Evolutionary conservation across 352 stramenopile species (phyloP).

Genomic region (Hyaloperonospora brassicae): DNA sequence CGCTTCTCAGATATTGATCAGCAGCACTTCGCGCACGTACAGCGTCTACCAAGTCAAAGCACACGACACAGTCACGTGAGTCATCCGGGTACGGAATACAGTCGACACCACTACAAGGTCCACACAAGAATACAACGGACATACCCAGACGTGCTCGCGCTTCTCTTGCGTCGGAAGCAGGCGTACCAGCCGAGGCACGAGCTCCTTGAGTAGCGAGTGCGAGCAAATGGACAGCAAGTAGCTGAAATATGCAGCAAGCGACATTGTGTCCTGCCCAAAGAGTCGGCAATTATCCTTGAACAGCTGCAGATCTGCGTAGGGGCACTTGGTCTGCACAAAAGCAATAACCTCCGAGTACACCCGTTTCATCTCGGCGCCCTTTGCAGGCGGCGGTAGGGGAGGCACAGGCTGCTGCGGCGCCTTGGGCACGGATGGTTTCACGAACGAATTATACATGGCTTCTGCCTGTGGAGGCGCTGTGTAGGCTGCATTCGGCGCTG

Average conservation of each 20-base stretch:
- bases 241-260: conserved; percentile 71
- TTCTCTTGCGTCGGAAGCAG: conserved; percentile 80
- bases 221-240: conserved; percentile 82
- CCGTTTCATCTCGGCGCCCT: conserved; percentile 69
- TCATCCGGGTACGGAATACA: conserved; percentile 6
- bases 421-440: conserved; percentile 29
- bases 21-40: conserved; percentile 41
- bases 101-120: conserved; percentile 1
- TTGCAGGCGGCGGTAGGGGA: conserved; percentile 42
- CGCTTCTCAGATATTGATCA: conserved; percentile 35
- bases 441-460: conserved; percentile 39
- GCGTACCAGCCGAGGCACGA: conserved; percentile 72
- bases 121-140: conserved; percentile 10
- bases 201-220: conserved; percentile 57
- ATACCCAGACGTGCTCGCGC: conserved; percentile 72
- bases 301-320: conserved; percentile 71
- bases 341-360: conserved; percentile 78
- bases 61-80: conserved; percentile 13
- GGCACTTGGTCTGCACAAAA: conserved; percentile 66
- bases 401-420: conserved; percentile 31
- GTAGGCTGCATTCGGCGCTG: conserved; percentile 32
- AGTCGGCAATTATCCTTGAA: conserved; percentile 87
- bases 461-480: conserved; percentile 29
- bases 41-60: conserved; percentile 24
- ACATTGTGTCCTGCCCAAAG: conserved; percentile 82